Evolutionary conservation across 352 stramenopile species (phyloP).

Genomic region (Elongisporangium senticosum): DNA sequence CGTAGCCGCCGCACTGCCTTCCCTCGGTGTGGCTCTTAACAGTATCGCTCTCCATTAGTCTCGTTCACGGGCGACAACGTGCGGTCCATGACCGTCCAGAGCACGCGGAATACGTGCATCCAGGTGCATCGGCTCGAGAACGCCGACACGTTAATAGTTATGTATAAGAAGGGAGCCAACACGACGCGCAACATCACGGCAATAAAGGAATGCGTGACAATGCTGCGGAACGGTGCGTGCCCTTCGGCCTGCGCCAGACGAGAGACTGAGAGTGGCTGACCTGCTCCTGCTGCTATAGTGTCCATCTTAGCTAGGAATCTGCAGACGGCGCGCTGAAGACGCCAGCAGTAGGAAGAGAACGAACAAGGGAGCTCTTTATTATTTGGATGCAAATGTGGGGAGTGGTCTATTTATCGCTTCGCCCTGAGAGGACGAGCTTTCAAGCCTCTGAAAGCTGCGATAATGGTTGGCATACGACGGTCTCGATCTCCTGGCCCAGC

Average conservation of each 20-base stretch:
- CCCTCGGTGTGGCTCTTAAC: neutral
- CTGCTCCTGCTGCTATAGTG: neutral
- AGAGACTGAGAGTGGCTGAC: neutral
- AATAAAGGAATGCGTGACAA: slow-evolving; percentile 78
- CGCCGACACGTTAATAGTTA: slow-evolving; percentile 77
- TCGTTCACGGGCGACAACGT: slow-evolving; percentile 74
- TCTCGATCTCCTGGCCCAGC: neutral
- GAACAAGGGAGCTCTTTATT: neutral
- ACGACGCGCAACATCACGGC: slow-evolving; percentile 57
- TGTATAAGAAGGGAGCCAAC: slow-evolving; percentile 78
- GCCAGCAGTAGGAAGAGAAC: neutral
- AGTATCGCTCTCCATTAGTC: slow-evolving; percentile 37
- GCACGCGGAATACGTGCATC: slow-evolving; percentile 76
- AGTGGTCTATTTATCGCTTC: neutral
- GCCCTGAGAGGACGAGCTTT: neutral
- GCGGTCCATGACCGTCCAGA: slow-evolving; percentile 86
- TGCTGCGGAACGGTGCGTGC: slow-evolving; percentile 74
- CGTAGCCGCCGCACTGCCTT: slow-evolving; percentile 7
- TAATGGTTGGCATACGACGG: neutral
- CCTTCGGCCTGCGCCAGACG: too few relatives aligned
- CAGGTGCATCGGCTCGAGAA: slow-evolving; percentile 82
- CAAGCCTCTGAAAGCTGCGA: neutral
- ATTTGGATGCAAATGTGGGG: neutral
- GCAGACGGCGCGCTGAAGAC: neutral
- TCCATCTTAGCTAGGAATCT: neutral